Evolutionary conservation across 2,329 filamentous ascomycete genomes (phyloP).

Genomic region (Aspergillus sp.): DNA sequence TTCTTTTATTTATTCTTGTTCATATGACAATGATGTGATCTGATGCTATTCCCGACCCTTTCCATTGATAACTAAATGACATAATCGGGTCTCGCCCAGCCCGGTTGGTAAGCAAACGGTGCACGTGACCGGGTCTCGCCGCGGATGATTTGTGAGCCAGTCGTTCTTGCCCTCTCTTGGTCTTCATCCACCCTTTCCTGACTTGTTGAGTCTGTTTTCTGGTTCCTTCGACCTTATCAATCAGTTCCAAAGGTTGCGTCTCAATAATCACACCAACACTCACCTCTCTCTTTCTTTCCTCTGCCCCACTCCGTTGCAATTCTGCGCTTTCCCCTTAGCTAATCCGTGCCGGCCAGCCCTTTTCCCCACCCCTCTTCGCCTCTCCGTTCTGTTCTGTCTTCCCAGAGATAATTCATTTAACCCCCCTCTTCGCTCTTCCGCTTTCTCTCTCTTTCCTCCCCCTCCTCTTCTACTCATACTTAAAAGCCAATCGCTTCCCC

Average conservation of each 20-base stretch:
- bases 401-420: constrained; percentile 18
- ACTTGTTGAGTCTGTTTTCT: constrained; percentile 6
- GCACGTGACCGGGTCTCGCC: constrained; percentile 25
- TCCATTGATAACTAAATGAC: constrained; percentile 6
- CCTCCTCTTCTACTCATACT: constrained; percentile 17
- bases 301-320: too few species aligned
- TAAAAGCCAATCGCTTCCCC: constrained; percentile 1
- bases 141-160: constrained; percentile 12
- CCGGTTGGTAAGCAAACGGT: constrained; percentile 14
- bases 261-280: too few species aligned
- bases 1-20: too few species aligned
- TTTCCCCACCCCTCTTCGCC: constrained; percentile 18
- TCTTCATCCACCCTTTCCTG: background rate
- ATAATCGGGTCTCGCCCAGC: constrained; percentile 25
- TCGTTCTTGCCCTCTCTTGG: too few species aligned
- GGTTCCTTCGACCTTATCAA: background rate
- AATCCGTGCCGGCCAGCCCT: constrained; percentile 21
- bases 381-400: constrained; percentile 13
- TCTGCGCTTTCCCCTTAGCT: constrained; percentile 18
- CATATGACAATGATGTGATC: background rate
- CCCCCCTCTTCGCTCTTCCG: constrained; percentile 11
- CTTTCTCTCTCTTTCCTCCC: constrained; percentile 17
- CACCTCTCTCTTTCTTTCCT: too few species aligned
- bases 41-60: background rate
- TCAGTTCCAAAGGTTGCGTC: background rate